Conservation (phyloP, 2,329 filamentous ascomycete genomes). For the Rasamsonia emersonii region DNA sequence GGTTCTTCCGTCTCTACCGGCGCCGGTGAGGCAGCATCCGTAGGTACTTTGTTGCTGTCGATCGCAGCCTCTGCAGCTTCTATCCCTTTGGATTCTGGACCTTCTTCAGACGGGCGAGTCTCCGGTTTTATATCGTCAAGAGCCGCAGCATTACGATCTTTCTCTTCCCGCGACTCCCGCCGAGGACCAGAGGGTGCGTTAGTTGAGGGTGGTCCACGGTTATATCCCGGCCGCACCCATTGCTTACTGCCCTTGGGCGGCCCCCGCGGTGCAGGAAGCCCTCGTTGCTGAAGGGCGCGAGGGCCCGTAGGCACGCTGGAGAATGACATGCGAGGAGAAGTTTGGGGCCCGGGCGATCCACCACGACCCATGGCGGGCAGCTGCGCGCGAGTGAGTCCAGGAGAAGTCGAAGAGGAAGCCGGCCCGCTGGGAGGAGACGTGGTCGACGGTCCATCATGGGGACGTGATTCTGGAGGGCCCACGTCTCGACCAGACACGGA, state of each 20-base stretch:
- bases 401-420: constrained; percentile 16
- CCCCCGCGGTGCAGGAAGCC: constrained; percentile 19
- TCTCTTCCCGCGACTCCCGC: constrained; percentile 24
- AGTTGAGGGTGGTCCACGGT: constrained; percentile 15
- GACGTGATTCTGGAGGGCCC: constrained; percentile 12
- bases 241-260: constrained; percentile 28
- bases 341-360: constrained; percentile 23
- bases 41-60: no score
- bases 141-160: constrained; percentile 12
- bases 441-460: constrained; percentile 2
- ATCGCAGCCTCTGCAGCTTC: background rate
- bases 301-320: constrained; percentile 34
- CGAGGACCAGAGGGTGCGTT: constrained; percentile 15
- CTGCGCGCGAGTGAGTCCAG: constrained; percentile 15
- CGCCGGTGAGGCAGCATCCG: constrained; percentile 2
- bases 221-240: constrained; percentile 31
- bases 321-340: constrained; percentile 28
- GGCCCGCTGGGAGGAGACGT: constrained; percentile 12
- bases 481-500: constrained; percentile 24
- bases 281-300: constrained; percentile 29
- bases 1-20: constrained; percentile 3
- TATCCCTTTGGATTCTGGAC: background rate
- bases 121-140: constrained; percentile 15
- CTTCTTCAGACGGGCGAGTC: constrained; percentile 3
- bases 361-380: constrained; percentile 18